Conservation (phyloP, 371 early-diverging fungal species). For the Catenaria anguillulae region DNA sequence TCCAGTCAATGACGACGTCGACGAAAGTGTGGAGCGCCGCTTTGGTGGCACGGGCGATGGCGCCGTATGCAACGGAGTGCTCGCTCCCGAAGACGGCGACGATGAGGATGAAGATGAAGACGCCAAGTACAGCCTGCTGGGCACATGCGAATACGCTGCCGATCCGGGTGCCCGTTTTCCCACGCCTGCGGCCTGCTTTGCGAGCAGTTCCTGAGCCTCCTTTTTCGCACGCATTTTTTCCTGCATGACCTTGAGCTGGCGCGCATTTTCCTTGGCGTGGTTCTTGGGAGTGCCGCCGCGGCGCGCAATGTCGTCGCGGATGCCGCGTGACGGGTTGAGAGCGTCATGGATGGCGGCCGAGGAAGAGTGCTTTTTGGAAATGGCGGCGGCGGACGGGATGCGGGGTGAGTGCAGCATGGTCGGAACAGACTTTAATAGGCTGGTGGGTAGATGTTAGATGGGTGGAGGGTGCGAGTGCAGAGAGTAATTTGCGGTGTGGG, state of each 20-base stretch:
- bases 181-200: too few species aligned
- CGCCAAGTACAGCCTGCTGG: constrained; percentile 1
- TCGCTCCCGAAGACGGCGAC: too few species aligned
- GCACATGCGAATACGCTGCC: background rate
- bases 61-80: too few species aligned
- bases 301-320: background rate
- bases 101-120: too few species aligned
- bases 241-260: background rate
- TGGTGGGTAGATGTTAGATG: too few species aligned
- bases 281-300: background rate
- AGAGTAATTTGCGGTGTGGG: too few species aligned
- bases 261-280: background rate
- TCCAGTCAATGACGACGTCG: too few species aligned
- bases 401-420: too few species aligned
- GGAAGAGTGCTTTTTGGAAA: background rate
- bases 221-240: background rate
- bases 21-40: too few species aligned
- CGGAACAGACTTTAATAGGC: too few species aligned
- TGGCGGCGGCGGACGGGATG: background rate
- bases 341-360: background rate
- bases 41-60: too few species aligned
- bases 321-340: background rate
- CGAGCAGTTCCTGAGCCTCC: background rate
- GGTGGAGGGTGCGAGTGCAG: too few species aligned
- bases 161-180: background rate